Evolutionary conservation across 2,329 filamentous ascomycete genomes (phyloP).

Genomic region (Hypoxylon sp.): DNA sequence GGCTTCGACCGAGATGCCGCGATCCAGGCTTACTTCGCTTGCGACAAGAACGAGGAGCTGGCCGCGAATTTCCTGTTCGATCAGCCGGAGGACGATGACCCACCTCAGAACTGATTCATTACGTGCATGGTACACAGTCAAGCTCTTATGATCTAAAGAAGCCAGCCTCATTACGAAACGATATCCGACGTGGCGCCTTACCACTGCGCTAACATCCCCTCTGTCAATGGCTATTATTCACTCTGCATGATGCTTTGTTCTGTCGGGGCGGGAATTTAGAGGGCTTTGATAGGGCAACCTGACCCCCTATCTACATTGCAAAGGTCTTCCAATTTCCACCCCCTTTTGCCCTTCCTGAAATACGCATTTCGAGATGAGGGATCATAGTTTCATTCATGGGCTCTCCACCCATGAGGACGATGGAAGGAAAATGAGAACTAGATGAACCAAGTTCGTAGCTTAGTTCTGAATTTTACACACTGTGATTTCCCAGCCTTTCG

Average conservation of each 20-base stretch:
- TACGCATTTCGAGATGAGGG: constrained; percentile 20
- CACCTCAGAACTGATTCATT: constrained; percentile 58
- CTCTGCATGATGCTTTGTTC: constrained; percentile 29
- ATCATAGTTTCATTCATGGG: constrained; percentile 15
- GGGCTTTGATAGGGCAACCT: not conserved
- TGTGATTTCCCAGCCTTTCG: constrained; percentile 29
- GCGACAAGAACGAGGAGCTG: constrained; percentile 99
- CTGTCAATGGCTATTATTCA: constrained; percentile 38
- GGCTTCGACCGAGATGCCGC: constrained; percentile 94
- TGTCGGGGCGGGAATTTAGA: constrained; percentile 2
- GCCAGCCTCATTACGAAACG: constrained; percentile 20
- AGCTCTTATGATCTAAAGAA: constrained; percentile 37
- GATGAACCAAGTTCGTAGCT: constrained; percentile 35
- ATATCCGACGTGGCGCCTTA: constrained; percentile 34
- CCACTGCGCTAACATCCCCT: constrained; percentile 28
- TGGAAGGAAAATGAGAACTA: constrained; percentile 24
- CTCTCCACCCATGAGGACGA: constrained; percentile 5
- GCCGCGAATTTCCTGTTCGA: constrained; percentile 99
- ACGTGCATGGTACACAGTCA: constrained; percentile 28
- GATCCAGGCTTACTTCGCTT: constrained; percentile 98
- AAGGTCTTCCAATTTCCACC: constrained; percentile 15
- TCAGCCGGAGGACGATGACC: constrained; percentile 87
- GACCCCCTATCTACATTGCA: not conserved
- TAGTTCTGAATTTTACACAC: constrained; percentile 36
- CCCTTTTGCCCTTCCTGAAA: constrained; percentile 15